Evolutionary conservation across 2,329 filamentous ascomycete genomes (phyloP).

Genomic region (Apiospora koreana): DNA sequence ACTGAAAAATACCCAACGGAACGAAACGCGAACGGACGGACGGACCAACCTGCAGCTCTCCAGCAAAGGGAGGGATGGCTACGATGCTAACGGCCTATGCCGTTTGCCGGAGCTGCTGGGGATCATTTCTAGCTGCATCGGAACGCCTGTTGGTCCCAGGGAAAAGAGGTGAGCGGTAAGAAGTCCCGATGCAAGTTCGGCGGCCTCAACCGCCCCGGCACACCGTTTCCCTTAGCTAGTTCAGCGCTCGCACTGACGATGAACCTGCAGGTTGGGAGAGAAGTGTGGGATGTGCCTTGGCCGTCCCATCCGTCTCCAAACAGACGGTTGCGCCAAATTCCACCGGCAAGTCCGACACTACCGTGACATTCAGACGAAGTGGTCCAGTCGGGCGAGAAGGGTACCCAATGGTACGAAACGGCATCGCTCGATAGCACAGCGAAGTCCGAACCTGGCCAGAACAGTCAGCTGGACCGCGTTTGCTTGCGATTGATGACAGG

Average conservation of each 20-base stretch:
- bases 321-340: not conserved
- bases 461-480: not conserved
- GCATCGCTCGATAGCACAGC: not conserved
- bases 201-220: not conserved
- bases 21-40: not conserved
- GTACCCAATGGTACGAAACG: not conserved
- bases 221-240: not conserved
- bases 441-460: not conserved
- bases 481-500: not conserved
- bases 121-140: not conserved
- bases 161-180: not conserved
- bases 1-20: not conserved
- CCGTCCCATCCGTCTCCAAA: not conserved
- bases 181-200: not conserved
- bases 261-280: not conserved
- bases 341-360: not conserved
- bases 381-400: not conserved
- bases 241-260: not conserved
- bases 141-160: not conserved
- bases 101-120: not conserved
- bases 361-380: not conserved
- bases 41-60: not conserved
- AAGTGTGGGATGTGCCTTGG: not conserved
- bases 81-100: not conserved
- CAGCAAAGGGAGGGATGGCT: not conserved